phyloP scores from a whole-genome alignment of 768 basidiomycete species.

The Mrakia gelida region DNA sequence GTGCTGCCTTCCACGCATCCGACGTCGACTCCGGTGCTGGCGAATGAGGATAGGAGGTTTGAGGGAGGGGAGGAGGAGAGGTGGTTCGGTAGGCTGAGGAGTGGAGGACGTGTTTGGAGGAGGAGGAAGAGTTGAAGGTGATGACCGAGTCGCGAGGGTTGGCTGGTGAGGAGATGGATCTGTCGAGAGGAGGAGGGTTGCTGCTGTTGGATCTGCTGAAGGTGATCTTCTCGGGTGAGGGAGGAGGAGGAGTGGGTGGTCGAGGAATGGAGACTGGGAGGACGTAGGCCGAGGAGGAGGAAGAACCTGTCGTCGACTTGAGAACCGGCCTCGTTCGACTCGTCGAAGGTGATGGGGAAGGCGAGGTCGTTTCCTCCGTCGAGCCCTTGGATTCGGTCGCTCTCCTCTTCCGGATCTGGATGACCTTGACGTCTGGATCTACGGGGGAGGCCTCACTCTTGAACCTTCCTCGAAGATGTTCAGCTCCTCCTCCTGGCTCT shows the following conservation, averaged over 20 bases:
- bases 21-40: neutral
- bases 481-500: neutral
- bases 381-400: neutral
- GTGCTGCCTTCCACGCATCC: neutral
- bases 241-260: slow-evolving; percentile 12
- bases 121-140: slow-evolving; percentile 1
- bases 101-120: neutral
- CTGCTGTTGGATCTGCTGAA: neutral
- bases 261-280: neutral
- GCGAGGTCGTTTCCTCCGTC: neutral
- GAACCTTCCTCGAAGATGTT: neutral
- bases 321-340: neutral
- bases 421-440: neutral
- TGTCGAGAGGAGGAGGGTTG: slow-evolving; percentile 3
- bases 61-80: neutral
- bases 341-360: neutral
- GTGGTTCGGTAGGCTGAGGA: neutral
- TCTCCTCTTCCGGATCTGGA: slow-evolving; percentile 2
- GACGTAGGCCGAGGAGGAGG: neutral
- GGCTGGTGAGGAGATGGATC: neutral
- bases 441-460: neutral
- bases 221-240: slow-evolving; percentile 4
- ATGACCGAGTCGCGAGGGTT: neutral
- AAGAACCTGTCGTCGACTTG: neutral
- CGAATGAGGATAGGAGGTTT: neutral